Percentiles rank a stretch among this genome's conserved stretches.
Conservation (phyloP, 768 basidiomycete species). For the Termitomyces sp. region DNA sequence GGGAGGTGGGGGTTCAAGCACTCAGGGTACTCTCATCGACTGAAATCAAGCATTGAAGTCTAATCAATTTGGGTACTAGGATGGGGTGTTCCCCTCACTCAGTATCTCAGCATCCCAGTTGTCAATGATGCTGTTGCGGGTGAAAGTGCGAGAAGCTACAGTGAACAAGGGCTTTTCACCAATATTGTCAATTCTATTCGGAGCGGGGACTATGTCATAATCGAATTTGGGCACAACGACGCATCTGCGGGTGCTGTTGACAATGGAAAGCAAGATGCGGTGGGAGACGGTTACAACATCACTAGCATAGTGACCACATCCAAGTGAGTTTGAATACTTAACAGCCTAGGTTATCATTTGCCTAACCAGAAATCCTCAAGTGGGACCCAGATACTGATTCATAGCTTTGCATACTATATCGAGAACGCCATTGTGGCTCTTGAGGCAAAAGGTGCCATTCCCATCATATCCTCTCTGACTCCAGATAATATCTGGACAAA, state of each 20-base stretch:
- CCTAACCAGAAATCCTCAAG: slow-evolving; percentile 14
- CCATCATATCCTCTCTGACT: slow-evolving; percentile 43
- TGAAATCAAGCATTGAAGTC: not conserved
- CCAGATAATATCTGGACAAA: slow-evolving; percentile 39
- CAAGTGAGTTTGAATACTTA: not conserved
- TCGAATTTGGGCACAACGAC: slow-evolving; percentile 47
- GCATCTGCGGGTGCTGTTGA: slow-evolving; percentile 25
- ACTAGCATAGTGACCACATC: not conserved
- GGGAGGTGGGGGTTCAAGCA: slow-evolving; percentile 31
- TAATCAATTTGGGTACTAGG: slow-evolving; percentile 17
- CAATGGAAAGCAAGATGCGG: slow-evolving; percentile 36
- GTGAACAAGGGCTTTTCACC: slow-evolving; percentile 42
- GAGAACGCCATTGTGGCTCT: slow-evolving; percentile 35
- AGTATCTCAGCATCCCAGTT: slow-evolving; percentile 35
- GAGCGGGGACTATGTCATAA: slow-evolving; percentile 35
- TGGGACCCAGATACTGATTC: slow-evolving; percentile 32
- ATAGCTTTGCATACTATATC: slow-evolving; percentile 41
- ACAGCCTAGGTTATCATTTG: not conserved
- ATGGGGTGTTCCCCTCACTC: slow-evolving; percentile 38
- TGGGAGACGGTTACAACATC: slow-evolving; percentile 19
- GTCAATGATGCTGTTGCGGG: slow-evolving; percentile 43
- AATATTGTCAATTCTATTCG: slow-evolving; percentile 33
- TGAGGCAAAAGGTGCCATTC: slow-evolving; percentile 39
- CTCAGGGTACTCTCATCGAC: slow-evolving; percentile 20
- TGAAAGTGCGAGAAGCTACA: slow-evolving; percentile 39